These are phyloP conservation scores for Luffa aegyptiaca DNA, from an alignment of 306 rosid species.

Conservation along the genomic window DNA sequence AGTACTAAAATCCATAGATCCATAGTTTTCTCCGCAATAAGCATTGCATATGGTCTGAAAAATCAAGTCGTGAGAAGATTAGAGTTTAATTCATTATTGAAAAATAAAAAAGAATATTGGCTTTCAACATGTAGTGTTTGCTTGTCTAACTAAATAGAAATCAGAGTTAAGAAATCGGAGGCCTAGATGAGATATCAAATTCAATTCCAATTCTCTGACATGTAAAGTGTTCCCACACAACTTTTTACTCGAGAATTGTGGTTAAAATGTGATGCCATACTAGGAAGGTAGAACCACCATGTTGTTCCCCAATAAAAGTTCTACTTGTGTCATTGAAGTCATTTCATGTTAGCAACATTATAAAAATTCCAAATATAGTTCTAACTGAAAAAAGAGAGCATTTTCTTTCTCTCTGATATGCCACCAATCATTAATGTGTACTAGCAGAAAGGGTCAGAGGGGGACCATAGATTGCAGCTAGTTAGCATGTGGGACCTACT, in stretches of 20 bases:
- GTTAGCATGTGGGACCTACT: background rate
- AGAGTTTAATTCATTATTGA: background rate
- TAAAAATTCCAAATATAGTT: too few relatives aligned
- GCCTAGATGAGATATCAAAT: background rate
- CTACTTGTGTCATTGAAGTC: background rate
- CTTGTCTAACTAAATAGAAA: background rate
- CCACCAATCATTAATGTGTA: too few relatives aligned
- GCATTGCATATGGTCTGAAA: slow-evolving; percentile 74
- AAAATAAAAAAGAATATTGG: background rate
- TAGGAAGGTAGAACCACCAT: background rate
- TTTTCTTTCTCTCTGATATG: too few relatives aligned
- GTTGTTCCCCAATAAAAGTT: background rate
- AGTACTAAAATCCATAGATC: slow-evolving; percentile 56
- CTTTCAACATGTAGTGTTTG: background rate
- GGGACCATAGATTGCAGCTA: too few relatives aligned
- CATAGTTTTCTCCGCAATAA: slow-evolving; percentile 77
- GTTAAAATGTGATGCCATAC: background rate
- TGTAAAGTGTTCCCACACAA: background rate
- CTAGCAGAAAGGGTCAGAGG: too few relatives aligned
- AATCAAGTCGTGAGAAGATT: background rate
- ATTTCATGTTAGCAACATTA: background rate
- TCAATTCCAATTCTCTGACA: background rate
- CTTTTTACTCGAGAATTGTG: background rate
- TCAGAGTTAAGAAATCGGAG: background rate
- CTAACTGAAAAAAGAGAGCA: background rate